These are phyloP conservation scores for Beta macrorhiza DNA, from an alignment of 179 eudicot species.

Conservation along the genomic window DNA sequence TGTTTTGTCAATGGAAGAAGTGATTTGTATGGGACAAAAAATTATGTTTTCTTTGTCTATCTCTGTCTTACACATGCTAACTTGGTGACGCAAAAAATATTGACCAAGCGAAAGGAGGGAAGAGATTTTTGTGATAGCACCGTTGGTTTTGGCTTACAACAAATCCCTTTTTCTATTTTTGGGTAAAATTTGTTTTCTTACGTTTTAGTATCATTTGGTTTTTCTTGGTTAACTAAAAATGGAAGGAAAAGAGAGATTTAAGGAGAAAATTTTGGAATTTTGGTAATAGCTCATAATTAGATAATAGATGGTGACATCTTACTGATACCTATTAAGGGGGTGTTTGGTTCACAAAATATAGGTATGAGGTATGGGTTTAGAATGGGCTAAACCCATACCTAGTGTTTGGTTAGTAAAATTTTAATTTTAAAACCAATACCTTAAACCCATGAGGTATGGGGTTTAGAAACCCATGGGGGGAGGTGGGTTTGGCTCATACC, in stretches of 20 bases:
- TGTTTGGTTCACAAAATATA: no score
- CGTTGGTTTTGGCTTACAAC: background rate
- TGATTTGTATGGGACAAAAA: background rate
- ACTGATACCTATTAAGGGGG: no score
- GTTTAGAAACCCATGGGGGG: no score
- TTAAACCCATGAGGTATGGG: no score
- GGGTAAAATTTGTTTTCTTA: background rate
- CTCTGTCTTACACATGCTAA: conserved; percentile 19
- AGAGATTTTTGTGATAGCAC: background rate
- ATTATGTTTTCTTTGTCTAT: background rate
- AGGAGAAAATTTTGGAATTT: background rate
- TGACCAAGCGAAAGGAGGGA: conserved; percentile 17
- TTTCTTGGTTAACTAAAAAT: conserved; percentile 6
- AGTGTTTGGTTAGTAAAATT: no score
- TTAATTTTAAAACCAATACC: no score
- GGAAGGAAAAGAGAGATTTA: conserved; percentile 25
- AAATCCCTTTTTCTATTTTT: conserved; percentile 25
- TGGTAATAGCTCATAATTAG: no score
- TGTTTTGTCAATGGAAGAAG: background rate
- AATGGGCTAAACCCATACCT: no score
- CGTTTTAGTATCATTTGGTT: background rate
- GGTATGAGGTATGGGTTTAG: no score
- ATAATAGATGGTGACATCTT: no score
- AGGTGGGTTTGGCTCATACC: no score
- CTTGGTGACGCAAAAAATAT: conserved; percentile 25